Percentiles rank a stretch among this genome's conserved stretches.
These are phyloP conservation scores for Saccharomycopsis lassenensis DNA, from an alignment of 805 yeast genomes.

Conservation along the genomic window DNA sequence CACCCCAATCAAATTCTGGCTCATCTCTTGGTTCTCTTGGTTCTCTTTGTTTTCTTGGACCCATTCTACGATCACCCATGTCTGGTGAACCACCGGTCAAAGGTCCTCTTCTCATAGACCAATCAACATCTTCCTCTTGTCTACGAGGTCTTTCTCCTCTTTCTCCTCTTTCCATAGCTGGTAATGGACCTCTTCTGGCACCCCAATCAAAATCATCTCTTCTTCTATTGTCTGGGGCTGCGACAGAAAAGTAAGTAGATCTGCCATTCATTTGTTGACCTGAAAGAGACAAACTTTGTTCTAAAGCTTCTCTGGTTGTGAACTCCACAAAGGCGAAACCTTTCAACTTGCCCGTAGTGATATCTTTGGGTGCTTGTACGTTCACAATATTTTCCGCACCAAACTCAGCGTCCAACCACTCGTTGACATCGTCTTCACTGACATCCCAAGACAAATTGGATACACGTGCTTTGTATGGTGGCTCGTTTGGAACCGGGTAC, in stretches of 20 bases:
- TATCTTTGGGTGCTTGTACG: slow-evolving; percentile 59
- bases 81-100: slow-evolving; percentile 21
- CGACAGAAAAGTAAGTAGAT: slow-evolving; percentile 64
- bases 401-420: slow-evolving; percentile 48
- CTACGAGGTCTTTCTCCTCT: slow-evolving; percentile 31
- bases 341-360: slow-evolving; percentile 63
- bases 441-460: slow-evolving; percentile 79
- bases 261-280: slow-evolving; percentile 66
- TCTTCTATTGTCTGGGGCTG: slow-evolving; percentile 49
- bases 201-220: slow-evolving; percentile 36
- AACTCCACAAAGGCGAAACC: slow-evolving; percentile 88
- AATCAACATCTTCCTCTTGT: slow-evolving; percentile 37
- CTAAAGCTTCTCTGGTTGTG: slow-evolving; percentile 66
- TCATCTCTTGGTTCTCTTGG: slow-evolving; percentile 20
- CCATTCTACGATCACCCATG: background rate
- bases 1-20: slow-evolving; percentile 32
- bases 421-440: slow-evolving; percentile 49
- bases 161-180: slow-evolving; percentile 15
- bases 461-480: slow-evolving; percentile 89
- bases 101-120: slow-evolving; percentile 13
- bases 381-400: slow-evolving; percentile 31
- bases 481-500: slow-evolving; percentile 78
- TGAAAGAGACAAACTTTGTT: slow-evolving; percentile 56
- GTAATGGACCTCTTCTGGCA: slow-evolving; percentile 36
- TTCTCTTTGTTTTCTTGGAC: slow-evolving; percentile 1